A percentile compares a stretch with the other conserved stretches of the same genome.
Evolutionary conservation across 225 moss, liverwort and hornwort genomes (phyloP).

Genomic region (Thuidium tamariscinum): DNA sequence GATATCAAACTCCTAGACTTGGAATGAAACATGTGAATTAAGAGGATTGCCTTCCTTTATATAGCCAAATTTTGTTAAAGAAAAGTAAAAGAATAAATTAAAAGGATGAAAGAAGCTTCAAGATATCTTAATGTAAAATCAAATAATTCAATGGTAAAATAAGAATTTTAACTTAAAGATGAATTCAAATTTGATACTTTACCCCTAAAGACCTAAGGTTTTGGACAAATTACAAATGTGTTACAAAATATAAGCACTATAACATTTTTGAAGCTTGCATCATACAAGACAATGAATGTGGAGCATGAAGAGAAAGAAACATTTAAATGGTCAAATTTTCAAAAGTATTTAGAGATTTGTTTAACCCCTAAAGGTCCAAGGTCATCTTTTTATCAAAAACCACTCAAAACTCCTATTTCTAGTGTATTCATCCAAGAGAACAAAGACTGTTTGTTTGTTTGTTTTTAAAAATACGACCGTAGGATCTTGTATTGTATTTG

Average conservation of each 20-base stretch:
- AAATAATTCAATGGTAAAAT: neutral
- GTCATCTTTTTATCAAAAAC: too few relatives aligned
- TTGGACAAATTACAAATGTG: neutral
- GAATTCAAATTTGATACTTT: neutral
- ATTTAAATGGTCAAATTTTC: neutral
- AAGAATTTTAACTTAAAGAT: neutral
- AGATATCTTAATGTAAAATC: neutral
- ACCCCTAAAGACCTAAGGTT: rapidly evolving
- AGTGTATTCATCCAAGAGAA: too few relatives aligned
- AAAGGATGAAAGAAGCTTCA: neutral
- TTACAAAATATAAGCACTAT: neutral
- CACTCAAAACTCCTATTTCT: too few relatives aligned
- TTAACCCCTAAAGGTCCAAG: too few relatives aligned
- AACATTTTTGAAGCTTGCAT: neutral
- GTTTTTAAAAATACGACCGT: too few relatives aligned
- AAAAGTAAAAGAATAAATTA: neutral
- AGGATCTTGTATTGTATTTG: too few relatives aligned
- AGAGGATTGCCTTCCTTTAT: neutral
- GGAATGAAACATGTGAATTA: neutral
- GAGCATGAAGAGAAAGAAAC: rapidly evolving
- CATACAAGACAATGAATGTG: neutral
- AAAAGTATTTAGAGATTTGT: neutral
- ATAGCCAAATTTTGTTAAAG: neutral
- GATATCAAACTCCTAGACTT: neutral
- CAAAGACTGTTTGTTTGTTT: too few relatives aligned